These are phyloP conservation scores for Lachnum nothofagi DNA, from an alignment of 2,329 filamentous ascomycete genomes.

Conservation along the genomic window DNA sequence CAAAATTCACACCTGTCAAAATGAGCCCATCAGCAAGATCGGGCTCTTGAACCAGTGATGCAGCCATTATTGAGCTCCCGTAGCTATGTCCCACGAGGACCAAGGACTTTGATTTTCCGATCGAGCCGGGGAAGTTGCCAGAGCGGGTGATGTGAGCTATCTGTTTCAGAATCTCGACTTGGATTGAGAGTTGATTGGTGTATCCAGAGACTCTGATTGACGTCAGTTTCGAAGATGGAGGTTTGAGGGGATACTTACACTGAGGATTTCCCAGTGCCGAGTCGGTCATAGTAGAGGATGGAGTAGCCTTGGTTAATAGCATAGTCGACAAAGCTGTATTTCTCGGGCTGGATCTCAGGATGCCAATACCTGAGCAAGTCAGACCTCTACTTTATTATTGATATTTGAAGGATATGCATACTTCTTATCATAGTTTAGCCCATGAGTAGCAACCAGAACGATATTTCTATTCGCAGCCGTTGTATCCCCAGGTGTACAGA, in stretches of 20 bases:
- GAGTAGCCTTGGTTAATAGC: slow-evolving; percentile 32
- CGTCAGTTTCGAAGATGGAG: background rate
- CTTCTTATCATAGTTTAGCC: background rate
- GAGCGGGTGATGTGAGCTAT: slow-evolving; percentile 11
- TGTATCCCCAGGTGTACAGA: background rate
- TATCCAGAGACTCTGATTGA: slow-evolving; percentile 9
- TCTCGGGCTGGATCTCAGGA: slow-evolving; percentile 21
- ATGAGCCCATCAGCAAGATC: slow-evolving; percentile 36
- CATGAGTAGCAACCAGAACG: background rate
- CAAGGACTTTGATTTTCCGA: slow-evolving; percentile 33
- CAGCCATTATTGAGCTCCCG: slow-evolving; percentile 53
- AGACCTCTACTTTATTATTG: background rate
- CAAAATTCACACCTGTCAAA: background rate
- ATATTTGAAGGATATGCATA: background rate
- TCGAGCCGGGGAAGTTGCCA: slow-evolving; percentile 20
- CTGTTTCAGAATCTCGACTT: slow-evolving; percentile 6
- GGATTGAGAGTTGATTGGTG: slow-evolving; percentile 30
- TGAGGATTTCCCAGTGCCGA: slow-evolving; percentile 31
- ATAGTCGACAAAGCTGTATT: slow-evolving; percentile 34
- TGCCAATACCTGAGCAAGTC: slow-evolving; percentile 30
- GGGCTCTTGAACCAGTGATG: slow-evolving; percentile 46
- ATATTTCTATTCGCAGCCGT: background rate
- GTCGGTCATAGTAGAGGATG: slow-evolving; percentile 34
- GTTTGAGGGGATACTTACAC: slow-evolving; percentile 1
- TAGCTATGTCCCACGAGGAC: slow-evolving; percentile 60